These are phyloP conservation scores for Lathyrus aphaca DNA, from an alignment of 306 rosid species.

Conservation along the genomic window DNA sequence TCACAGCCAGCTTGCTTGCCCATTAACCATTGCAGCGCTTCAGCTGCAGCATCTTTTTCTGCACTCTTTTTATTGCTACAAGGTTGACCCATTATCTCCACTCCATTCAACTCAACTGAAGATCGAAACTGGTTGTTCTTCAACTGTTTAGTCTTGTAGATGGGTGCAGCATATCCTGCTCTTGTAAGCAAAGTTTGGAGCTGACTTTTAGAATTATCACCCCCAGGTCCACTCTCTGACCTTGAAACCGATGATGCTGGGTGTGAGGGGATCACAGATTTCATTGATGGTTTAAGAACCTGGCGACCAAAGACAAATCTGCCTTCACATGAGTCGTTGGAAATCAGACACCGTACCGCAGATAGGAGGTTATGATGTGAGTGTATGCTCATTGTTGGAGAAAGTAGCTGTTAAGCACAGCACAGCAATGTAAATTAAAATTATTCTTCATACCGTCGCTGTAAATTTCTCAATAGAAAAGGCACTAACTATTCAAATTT, in stretches of 20 bases:
- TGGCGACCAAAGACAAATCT: conserved; percentile 73
- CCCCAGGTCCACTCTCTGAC: conserved; percentile 97
- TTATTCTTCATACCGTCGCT: neutral
- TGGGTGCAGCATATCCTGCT: conserved; percentile 81
- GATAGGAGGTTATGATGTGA: conserved; percentile 72
- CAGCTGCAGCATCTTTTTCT: conserved; percentile 95
- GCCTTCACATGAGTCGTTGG: conserved; percentile 65
- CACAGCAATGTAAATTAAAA: conserved; percentile 23
- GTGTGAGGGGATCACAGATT: conserved; percentile 45
- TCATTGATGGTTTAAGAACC: conserved; percentile 54
- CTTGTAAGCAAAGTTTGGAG: conserved; percentile 90
- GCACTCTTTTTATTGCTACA: conserved; percentile 90
- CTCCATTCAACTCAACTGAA: conserved; percentile 75
- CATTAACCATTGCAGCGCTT: conserved; percentile 88
- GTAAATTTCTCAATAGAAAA: conserved; percentile 12
- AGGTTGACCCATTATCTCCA: conserved; percentile 82
- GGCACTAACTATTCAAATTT: conserved; percentile 24
- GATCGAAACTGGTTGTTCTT: conserved; percentile 69
- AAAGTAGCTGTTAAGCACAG: conserved; percentile 60
- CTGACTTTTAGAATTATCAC: conserved; percentile 94
- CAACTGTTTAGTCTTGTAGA: conserved; percentile 71
- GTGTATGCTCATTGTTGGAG: conserved; percentile 71
- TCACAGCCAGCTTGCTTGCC: conserved; percentile 61
- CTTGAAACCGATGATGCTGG: conserved; percentile 63
- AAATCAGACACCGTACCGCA: conserved; percentile 72